Conservation (phyloP, 192 early-diverging fungal species). For the Ambispora gerdemannii region DNA sequence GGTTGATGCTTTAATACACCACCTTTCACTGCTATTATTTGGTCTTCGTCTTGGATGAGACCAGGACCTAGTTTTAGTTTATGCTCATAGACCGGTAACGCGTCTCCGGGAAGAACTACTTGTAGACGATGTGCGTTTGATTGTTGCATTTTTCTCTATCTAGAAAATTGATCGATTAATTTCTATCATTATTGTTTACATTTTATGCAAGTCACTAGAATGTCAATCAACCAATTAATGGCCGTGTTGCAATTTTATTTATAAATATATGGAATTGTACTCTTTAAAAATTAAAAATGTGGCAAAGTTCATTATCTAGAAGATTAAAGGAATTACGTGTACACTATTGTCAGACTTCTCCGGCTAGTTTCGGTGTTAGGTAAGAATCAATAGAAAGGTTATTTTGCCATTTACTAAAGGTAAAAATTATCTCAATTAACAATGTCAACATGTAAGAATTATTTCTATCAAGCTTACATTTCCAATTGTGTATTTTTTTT, state of each 20-base stretch:
- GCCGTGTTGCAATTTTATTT: background rate
- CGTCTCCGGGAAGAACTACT: constrained; percentile 24
- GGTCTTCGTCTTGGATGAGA: constrained; percentile 63
- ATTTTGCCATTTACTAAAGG: background rate
- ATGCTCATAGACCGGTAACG: background rate
- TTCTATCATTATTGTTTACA: background rate
- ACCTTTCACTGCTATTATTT: constrained; percentile 65
- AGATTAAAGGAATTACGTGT: constrained; percentile 86
- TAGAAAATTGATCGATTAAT: background rate
- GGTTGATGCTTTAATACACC: constrained; percentile 63
- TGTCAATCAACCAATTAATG: background rate
- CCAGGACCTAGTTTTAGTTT: constrained; percentile 79
- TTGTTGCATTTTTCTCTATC: background rate
- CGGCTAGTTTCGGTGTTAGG: constrained; percentile 78
- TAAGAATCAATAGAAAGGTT: constrained; percentile 34
- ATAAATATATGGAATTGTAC: background rate
- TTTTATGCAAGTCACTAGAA: background rate
- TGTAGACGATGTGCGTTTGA: background rate
- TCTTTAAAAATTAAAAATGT: background rate
- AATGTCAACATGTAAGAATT: background rate
- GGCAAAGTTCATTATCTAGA: constrained; percentile 47
- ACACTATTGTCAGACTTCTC: constrained; percentile 79
- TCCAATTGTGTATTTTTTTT: no score
- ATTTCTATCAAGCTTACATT: no score
- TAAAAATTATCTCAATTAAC: background rate